Evolutionary conservation across 176 grass and related monocot species (phyloP).

Genomic region (Oryza glumipatula): DNA sequence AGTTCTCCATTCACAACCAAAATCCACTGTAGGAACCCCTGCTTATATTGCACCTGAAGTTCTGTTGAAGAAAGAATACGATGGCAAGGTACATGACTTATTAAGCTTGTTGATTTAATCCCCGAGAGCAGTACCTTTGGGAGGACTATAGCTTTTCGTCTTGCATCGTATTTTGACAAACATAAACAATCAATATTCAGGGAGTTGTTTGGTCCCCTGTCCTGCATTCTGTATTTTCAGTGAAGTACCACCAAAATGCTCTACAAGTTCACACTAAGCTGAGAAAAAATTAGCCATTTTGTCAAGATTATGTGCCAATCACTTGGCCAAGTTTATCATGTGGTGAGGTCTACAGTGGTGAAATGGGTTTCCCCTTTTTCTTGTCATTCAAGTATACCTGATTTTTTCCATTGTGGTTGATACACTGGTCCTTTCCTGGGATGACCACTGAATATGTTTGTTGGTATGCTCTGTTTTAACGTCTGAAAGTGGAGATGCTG

Average conservation of each 20-base stretch:
- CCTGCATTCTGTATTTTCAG: background rate
- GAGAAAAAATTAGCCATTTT: background rate
- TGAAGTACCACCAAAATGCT: background rate
- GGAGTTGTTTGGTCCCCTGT: constrained; percentile 11
- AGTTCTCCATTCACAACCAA: constrained; percentile 85
- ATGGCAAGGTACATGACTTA: constrained; percentile 64
- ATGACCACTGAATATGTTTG: constrained; percentile 1
- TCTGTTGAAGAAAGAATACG: constrained; percentile 81
- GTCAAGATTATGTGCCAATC: constrained; percentile 31
- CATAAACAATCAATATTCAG: constrained; percentile 4
- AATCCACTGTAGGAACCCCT: constrained; percentile 83
- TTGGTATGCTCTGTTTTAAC: constrained; percentile 19
- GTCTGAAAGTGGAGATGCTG: constrained; percentile 26
- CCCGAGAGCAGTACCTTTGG: background rate
- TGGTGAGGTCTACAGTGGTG: background rate
- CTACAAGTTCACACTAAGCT: background rate
- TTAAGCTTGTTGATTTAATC: background rate
- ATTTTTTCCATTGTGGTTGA: constrained; percentile 2
- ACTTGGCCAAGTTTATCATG: constrained; percentile 9
- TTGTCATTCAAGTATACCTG: background rate
- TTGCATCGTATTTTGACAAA: constrained; percentile 25
- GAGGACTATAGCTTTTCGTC: background rate
- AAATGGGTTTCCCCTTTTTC: background rate
- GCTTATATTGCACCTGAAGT: constrained; percentile 91
- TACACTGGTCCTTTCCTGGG: constrained; percentile 7